These are phyloP conservation scores for Phytophthora europaea DNA, from an alignment of 352 stramenopile genomes.

Conservation along the genomic window DNA sequence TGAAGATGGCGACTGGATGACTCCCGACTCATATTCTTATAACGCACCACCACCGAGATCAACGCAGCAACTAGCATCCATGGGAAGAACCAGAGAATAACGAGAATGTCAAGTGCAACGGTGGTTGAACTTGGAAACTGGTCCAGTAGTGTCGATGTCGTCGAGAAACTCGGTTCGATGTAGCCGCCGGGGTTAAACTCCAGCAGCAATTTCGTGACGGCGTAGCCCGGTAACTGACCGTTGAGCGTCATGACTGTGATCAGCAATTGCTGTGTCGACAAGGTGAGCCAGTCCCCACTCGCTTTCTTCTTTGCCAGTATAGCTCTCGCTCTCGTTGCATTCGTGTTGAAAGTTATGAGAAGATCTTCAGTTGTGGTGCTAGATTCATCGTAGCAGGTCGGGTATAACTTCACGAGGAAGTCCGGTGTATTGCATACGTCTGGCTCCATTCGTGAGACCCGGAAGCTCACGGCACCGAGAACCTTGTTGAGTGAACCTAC, in stretches of 20 bases:
- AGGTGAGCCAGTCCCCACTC: conserved; percentile 36
- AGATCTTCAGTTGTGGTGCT: conserved; percentile 12
- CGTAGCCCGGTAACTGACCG: conserved; percentile 42
- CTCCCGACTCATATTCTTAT: conserved; percentile 18
- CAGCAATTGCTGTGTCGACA: conserved; percentile 34
- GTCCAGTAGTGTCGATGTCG: conserved; percentile 37
- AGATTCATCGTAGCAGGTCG: conserved; percentile 37
- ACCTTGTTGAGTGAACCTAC: conserved; percentile 50
- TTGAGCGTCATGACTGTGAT: conserved; percentile 52
- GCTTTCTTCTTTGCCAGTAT: conserved; percentile 30
- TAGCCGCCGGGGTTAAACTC: conserved; percentile 16
- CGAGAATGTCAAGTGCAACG: conserved; percentile 41
- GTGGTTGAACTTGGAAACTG: conserved; percentile 36
- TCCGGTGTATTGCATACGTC: conserved; percentile 2
- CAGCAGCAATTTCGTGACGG: conserved; percentile 32
- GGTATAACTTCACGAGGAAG: conserved; percentile 39
- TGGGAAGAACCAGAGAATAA: conserved; percentile 35
- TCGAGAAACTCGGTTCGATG: conserved; percentile 32
- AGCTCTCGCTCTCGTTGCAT: conserved; percentile 13
- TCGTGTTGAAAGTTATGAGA: conserved; percentile 37
- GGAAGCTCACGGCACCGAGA: conserved; percentile 46
- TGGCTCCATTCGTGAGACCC: conserved; percentile 21
- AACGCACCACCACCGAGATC: conserved; percentile 22
- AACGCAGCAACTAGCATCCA: conserved; percentile 35
- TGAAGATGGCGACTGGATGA: conserved; percentile 26